A percentile compares a stretch with the other conserved stretches of the same genome.
These are phyloP conservation scores for Colletotrichum sidae DNA, from an alignment of 2,329 filamentous ascomycete genomes.

Conservation along the genomic window DNA sequence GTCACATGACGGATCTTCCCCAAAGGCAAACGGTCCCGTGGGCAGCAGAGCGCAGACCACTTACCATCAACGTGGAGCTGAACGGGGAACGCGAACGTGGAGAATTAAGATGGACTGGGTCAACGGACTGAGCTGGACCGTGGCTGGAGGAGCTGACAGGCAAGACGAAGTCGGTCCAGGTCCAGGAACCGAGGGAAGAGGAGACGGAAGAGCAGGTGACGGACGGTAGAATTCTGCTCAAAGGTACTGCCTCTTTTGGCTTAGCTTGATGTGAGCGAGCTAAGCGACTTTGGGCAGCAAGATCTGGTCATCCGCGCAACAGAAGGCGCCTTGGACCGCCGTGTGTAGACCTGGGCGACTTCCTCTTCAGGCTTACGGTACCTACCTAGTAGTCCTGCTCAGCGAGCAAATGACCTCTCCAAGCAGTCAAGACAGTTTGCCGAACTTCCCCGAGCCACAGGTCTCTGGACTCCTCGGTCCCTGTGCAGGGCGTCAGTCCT, in stretches of 20 bases:
- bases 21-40: conserved; percentile 24
- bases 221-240: conserved; percentile 11
- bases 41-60: conserved; percentile 2
- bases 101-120: background rate
- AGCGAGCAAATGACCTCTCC: conserved; percentile 5
- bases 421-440: conserved; percentile 21
- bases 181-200: conserved; percentile 23
- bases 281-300: background rate
- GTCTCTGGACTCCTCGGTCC: conserved; percentile 19
- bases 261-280: background rate
- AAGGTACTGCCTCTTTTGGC: background rate
- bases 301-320: conserved; percentile 19
- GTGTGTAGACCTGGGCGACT: conserved; percentile 6
- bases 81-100: conserved; percentile 10
- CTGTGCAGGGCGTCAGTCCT: background rate
- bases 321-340: conserved; percentile 22
- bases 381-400: background rate
- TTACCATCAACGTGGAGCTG: conserved; percentile 1
- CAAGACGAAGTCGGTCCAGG: conserved; percentile 11
- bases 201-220: conserved; percentile 25
- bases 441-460: conserved; percentile 31
- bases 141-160: conserved; percentile 18
- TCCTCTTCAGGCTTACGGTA: background rate
- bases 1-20: conserved; percentile 19
- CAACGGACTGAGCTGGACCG: conserved; percentile 24